A percentile compares a stretch with the other conserved stretches of the same genome.
Conservation (phyloP, 2,329 filamentous ascomycete genomes). For the Leptographium lundbergii region DNA sequence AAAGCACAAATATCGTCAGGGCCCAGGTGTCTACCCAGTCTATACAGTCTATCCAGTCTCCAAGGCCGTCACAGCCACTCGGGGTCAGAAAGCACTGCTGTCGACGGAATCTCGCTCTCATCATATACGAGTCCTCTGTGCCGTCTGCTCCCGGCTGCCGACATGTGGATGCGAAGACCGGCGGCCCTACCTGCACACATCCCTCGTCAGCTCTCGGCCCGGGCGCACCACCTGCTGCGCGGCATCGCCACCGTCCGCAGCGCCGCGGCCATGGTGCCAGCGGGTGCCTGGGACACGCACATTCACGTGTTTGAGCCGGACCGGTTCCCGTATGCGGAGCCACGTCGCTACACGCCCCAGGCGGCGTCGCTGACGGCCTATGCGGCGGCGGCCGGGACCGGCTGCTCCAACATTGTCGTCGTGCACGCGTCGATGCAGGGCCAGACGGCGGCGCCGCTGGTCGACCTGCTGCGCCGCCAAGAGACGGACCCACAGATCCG, state of each 20-base stretch:
- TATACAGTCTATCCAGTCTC: background rate
- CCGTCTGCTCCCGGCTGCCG: background rate
- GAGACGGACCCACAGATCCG: background rate
- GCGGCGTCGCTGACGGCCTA: background rate
- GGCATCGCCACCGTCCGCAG: background rate
- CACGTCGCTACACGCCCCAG: background rate
- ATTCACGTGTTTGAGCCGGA: background rate
- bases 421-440: background rate
- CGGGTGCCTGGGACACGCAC: background rate
- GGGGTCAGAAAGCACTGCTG: background rate
- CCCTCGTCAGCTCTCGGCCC: background rate
- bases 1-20: too few species aligned
- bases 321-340: background rate
- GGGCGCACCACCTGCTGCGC: background rate
- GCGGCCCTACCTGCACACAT: background rate
- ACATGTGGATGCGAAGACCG: background rate
- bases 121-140: background rate
- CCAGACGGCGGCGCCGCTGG: background rate
- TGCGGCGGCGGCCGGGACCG: background rate
- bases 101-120: background rate
- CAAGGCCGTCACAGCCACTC: background rate
- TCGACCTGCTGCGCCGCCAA: background rate
- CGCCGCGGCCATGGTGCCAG: background rate
- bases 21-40: too few species aligned
- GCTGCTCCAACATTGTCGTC: background rate